Percentiles rank a stretch among this genome's conserved stretches.
These are phyloP conservation scores for Camelina neglecta DNA, from an alignment of 345 rosid species.

Conservation along the genomic window DNA sequence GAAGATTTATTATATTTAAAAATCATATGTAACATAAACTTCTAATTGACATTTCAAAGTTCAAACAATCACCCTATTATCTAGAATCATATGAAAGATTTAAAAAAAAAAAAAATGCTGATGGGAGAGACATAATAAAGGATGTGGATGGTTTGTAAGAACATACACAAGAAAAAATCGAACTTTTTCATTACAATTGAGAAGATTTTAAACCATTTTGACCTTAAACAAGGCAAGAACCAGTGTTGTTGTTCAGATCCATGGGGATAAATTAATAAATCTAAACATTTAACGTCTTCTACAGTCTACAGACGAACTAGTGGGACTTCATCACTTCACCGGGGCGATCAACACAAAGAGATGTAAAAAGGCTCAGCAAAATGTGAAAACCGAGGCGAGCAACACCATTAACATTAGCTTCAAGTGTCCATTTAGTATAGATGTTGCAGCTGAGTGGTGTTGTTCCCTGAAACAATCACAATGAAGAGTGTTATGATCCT, in stretches of 20 bases:
- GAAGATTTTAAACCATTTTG: slow-evolving; percentile 11
- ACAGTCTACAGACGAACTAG: slow-evolving; percentile 15
- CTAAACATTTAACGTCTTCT: slow-evolving; percentile 15
- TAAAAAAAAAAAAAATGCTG: not conserved
- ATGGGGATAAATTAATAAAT: not conserved
- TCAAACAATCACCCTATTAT: not conserved
- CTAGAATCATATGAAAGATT: not conserved
- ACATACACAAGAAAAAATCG: not conserved
- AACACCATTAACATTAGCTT: slow-evolving; percentile 44
- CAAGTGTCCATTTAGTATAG: slow-evolving; percentile 41
- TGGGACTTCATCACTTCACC: slow-evolving; percentile 26
- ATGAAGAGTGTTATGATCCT: slow-evolving; percentile 8
- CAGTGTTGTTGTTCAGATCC: slow-evolving; percentile 12
- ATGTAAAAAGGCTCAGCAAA: slow-evolving; percentile 30
- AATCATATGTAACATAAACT: not conserved
- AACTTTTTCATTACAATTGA: not conserved
- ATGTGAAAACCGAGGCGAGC: slow-evolving; percentile 30
- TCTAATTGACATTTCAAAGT: not conserved
- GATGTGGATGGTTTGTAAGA: slow-evolving; percentile 5
- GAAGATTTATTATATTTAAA: no score
- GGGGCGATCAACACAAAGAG: slow-evolving; percentile 7
- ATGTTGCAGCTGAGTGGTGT: slow-evolving; percentile 48
- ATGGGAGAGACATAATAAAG: slow-evolving; percentile 4
- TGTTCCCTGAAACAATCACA: slow-evolving; percentile 49
- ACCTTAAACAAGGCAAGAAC: slow-evolving; percentile 5